Percentiles rank a stretch among this genome's conserved stretches.
phyloP scores from a whole-genome alignment of 2,329 filamentous ascomycete species.

The Phyllosticta citribraziliensis region DNA sequence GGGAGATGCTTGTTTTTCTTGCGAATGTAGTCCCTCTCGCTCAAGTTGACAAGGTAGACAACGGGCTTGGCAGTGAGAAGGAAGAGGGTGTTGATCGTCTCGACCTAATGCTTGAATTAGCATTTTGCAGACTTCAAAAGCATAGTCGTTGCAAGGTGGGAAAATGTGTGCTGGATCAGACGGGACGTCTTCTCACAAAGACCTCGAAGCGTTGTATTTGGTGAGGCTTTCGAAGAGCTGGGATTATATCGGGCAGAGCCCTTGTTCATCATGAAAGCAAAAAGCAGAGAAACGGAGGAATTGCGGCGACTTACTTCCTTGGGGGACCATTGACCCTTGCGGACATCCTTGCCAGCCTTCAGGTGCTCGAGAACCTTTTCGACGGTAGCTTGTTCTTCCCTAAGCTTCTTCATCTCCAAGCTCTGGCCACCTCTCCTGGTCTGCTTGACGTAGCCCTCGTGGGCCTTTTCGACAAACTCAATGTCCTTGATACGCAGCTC shows the following conservation, averaged over 20 bases:
- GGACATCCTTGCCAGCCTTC: slow-evolving; percentile 83
- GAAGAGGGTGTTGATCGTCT: slow-evolving; percentile 94
- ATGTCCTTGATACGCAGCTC: slow-evolving; percentile 97
- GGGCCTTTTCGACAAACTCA: slow-evolving; percentile 93
- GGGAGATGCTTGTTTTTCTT: slow-evolving; percentile 99
- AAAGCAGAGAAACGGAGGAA: slow-evolving; percentile 5
- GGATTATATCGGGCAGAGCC: slow-evolving; percentile 86
- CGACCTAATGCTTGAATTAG: slow-evolving; percentile 56
- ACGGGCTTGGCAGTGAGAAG: slow-evolving; percentile 94
- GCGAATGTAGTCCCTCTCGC: slow-evolving; percentile 91
- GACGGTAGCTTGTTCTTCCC: slow-evolving; percentile 86
- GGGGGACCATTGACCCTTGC: slow-evolving; percentile 77
- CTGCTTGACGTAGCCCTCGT: slow-evolving; percentile 87
- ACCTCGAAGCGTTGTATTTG: slow-evolving; percentile 61
- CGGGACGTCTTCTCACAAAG: slow-evolving; percentile 76
- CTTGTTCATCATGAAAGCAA: slow-evolving; percentile 86
- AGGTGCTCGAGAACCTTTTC: slow-evolving; percentile 80
- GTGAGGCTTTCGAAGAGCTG: slow-evolving; percentile 98
- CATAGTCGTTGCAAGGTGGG: background rate
- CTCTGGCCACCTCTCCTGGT: slow-evolving; percentile 89
- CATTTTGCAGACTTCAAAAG: slow-evolving; percentile 9
- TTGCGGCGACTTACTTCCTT: slow-evolving; percentile 72
- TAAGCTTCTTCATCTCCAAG: slow-evolving; percentile 95
- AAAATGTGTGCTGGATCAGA: slow-evolving; percentile 46
- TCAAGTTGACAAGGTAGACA: slow-evolving; percentile 93